phyloP scores from a whole-genome alignment of 768 basidiomycete genomes.

The Cytidiella melzeri region DNA sequence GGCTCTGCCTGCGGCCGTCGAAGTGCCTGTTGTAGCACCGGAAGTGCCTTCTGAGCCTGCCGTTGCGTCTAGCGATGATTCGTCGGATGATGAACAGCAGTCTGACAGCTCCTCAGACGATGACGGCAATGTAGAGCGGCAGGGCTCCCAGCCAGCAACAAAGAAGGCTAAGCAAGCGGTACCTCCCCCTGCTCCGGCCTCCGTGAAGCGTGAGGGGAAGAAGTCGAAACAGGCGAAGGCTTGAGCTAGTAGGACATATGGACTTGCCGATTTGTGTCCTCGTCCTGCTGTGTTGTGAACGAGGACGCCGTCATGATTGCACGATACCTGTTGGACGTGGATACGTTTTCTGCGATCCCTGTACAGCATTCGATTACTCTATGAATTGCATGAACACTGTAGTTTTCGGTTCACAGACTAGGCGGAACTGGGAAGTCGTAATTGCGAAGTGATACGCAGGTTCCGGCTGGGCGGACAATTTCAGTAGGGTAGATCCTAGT shows the following conservation, averaged over 20 bases:
- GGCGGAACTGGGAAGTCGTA: no score
- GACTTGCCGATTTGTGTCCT: neutral
- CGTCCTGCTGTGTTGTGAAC: no score
- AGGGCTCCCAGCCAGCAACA: constrained; percentile 15
- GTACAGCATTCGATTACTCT: constrained; percentile 1
- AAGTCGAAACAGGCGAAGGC: constrained; percentile 35
- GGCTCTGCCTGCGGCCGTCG: neutral
- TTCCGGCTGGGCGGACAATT: neutral
- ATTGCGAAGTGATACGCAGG: neutral
- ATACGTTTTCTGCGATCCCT: no score
- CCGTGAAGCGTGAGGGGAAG: constrained; percentile 37
- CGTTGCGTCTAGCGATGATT: constrained; percentile 1
- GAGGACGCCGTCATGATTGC: no score
- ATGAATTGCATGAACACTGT: neutral
- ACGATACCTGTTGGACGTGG: no score
- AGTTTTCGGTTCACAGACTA: no score
- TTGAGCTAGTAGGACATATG: neutral
- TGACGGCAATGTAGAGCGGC: constrained; percentile 29
- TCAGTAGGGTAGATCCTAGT: no score
- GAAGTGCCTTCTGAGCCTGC: neutral
- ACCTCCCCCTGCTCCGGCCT: constrained; percentile 25
- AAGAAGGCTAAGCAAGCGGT: constrained; percentile 23
- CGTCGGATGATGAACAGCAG: constrained; percentile 7
- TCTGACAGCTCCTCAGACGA: neutral
- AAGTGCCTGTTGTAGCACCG: neutral